Evolutionary conservation across 176 grass and related monocot species (phyloP), one percentile per base, ranked within the genome.

Genomic region (Urochloa ruziziensis): DNA sequence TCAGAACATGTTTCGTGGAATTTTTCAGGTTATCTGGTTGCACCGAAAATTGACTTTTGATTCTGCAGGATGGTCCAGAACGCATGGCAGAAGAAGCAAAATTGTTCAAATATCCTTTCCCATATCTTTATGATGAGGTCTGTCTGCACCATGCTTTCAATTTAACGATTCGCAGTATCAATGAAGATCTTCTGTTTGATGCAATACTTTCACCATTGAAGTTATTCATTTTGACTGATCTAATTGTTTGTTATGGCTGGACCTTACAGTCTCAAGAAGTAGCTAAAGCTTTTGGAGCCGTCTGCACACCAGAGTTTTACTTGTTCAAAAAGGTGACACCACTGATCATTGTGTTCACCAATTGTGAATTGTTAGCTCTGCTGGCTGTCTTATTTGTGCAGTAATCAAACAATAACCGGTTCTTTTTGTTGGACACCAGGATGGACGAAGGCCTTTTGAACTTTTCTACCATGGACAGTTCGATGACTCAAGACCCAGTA

Each of bases 401-500:
- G 35, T 16, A 0, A 49, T 43, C 10, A 67, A 79, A 49, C 14
- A 51, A 28, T 64, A 47, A 87, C 0, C 7, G 51, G 10, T 62
- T 21, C 18, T 19, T 4, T 68, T 69, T 66, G 16, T 40, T 13
- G 12, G 51, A 40, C 29, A 37, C 15, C 65, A 98, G 95, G 95
- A 93, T 68, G 95, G 92, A 8, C 80, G 88, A 80, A 93, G 92
- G 70, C 84, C 92, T 36, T 98, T 98, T 70, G 88, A 98, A 58
- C 79, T 98, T 63, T 90, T 98, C 53, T 98, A 98, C 82, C 95
- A 91, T 83, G 95, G 92, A 1, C 95, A 95, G 83, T 98, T 94
- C 46, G 95, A 98, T 82, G 92, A 93, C 73, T 98, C 95, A 82
- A 88, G 95, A 70, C 95, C 92, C 11, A 84, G 70, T 84, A 98